Evolutionary conservation across 2,329 filamentous ascomycete genomes (phyloP).

Genomic region (Cercospora nicotianae): DNA sequence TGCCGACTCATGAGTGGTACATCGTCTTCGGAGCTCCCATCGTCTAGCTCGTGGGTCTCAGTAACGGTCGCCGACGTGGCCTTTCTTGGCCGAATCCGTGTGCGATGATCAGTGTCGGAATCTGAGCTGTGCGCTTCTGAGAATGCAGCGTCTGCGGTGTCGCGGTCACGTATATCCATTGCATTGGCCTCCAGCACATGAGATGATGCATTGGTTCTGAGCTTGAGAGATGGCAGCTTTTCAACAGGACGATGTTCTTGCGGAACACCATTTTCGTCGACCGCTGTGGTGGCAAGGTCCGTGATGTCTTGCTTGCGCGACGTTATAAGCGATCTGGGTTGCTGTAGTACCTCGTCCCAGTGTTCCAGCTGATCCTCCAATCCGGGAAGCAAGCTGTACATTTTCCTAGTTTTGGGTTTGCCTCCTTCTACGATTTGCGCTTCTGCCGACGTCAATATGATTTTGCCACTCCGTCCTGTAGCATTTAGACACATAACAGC

Average conservation of each 20-base stretch:
- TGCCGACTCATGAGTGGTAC: neutral
- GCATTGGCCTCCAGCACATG: neutral
- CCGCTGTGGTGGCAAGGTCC: neutral
- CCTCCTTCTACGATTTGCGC: slow-evolving; percentile 5
- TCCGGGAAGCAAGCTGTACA: slow-evolving; percentile 28
- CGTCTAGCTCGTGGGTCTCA: neutral
- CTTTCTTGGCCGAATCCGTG: neutral
- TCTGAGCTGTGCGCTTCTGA: neutral
- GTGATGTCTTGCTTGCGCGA: neutral
- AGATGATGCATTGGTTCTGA: neutral
- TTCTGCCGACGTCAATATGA: neutral
- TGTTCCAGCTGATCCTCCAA: slow-evolving; percentile 24
- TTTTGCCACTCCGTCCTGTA: slow-evolving; percentile 12
- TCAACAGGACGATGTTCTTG: neutral
- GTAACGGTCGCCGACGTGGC: neutral
- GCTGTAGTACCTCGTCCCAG: slow-evolving; percentile 32
- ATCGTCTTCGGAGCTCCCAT: neutral
- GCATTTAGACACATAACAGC: slow-evolving; percentile 22
- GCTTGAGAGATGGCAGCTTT: neutral
- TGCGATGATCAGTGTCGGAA: neutral
- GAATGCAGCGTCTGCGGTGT: neutral
- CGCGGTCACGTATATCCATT: neutral
- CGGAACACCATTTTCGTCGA: neutral
- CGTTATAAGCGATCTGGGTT: slow-evolving; percentile 11
- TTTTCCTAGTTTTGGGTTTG: neutral